These are phyloP conservation scores for Solanum chaucha DNA, from an alignment of 257 asterid genomes.

Conservation along the genomic window DNA sequence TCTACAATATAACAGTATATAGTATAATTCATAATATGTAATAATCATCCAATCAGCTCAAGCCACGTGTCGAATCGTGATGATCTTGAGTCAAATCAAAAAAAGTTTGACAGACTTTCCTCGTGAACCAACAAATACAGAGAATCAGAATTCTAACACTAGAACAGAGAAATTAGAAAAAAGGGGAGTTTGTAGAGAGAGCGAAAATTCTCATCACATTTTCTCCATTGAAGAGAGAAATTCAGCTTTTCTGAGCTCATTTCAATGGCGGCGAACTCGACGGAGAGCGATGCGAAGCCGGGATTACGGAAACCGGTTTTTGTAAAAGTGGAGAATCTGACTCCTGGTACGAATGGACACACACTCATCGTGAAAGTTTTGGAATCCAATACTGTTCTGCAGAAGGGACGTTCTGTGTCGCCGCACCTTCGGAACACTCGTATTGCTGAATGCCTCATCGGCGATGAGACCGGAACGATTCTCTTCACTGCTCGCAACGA, in stretches of 20 bases:
- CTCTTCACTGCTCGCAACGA: slow-evolving; percentile 76
- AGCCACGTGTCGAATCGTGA: not conserved
- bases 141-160: not conserved
- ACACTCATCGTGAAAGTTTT: slow-evolving; percentile 48
- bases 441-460: slow-evolving; percentile 73
- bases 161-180: not conserved
- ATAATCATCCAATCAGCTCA: not conserved
- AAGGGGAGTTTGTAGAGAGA: not conserved
- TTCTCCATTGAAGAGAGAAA: not conserved
- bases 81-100: not conserved
- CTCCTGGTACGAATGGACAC: slow-evolving; percentile 59
- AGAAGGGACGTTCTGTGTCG: slow-evolving; percentile 37
- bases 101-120: not conserved
- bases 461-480: slow-evolving; percentile 63
- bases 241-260: not conserved
- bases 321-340: slow-evolving; percentile 47
- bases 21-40: no score
- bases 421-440: slow-evolving; percentile 38
- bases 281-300: not conserved
- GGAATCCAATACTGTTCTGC: slow-evolving; percentile 29
- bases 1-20: no score
- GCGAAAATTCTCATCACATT: not conserved
- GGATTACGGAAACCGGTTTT: slow-evolving; percentile 53
- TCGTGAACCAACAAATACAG: not conserved
- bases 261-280: slow-evolving; percentile 24